Evolutionary conservation across 2,329 filamentous ascomycete species (phyloP), one percentile per base, ranked within the genome.

Genomic region (Diaporthe sp.): DNA sequence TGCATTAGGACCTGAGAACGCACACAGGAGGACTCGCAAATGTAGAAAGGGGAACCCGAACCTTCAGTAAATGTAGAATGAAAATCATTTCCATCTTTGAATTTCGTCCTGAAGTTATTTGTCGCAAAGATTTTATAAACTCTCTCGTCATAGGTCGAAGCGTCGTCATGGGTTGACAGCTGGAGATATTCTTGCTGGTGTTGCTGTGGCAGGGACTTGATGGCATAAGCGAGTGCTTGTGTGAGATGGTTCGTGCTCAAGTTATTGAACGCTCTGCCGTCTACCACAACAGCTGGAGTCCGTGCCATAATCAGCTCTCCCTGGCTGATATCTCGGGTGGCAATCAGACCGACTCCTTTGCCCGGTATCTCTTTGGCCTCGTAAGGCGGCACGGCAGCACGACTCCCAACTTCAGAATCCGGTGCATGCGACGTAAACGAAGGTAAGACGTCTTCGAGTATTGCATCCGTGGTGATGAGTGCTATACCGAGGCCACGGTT

Each of bases 401-500:
- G n/a, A 8, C 60, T 53, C n/a, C 34, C 49, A 31, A 4, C 44
- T 19, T 51, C 46, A 19, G 51, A 2, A 19, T 68, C 39, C 2
- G 44, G 15, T 13, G 42, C 25, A 5, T 42, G 55, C 19, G 42
- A 55, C 6, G 39, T 25, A n/a, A 67, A 37, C 15, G 22, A 49
- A 22, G 61, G 68, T 9, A 61, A 74, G 25, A 70, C 3, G 39
- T 68, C 49, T 28, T 70, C 39, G 15, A 74, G 31, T 46, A 55
- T 65, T 28, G 51, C 37, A 42, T 68, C 25, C 4, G 51, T 74
- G 37, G 61, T 74, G 49, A 74, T 46, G 6, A 74, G 17, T 25
- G 72, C 57, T 57, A 74, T 31, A 74, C 72, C 72, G 42, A 68
- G 51, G n/a, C 60, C 72, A 8, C 65, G 51, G 51, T 70, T 74